Conservation (phyloP, 306 rosid species). For the Dalbergia cultrata region DNA sequence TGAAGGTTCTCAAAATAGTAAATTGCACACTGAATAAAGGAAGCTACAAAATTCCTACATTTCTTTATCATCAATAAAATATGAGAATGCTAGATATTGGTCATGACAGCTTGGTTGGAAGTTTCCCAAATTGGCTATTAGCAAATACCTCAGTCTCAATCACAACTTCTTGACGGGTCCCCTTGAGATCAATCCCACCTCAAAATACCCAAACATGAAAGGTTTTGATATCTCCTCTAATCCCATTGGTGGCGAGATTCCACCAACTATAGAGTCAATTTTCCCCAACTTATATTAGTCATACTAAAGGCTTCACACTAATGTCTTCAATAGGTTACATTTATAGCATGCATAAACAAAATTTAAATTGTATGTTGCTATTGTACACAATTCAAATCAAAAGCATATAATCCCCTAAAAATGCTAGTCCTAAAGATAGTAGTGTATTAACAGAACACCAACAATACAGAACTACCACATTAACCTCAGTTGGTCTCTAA, state of each 20-base stretch:
- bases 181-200: conserved; percentile 4
- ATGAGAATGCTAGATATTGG: not conserved
- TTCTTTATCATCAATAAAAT: conserved; percentile 36
- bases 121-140: conserved; percentile 40
- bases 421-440: no score
- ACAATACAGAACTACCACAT: no score
- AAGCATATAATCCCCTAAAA: no score
- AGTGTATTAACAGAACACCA: no score
- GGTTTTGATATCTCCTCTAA: conserved; percentile 21
- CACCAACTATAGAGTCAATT: not conserved
- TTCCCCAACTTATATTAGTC: conserved; percentile 22
- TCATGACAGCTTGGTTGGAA: not conserved
- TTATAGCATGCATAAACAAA: no score
- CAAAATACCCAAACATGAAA: not conserved
- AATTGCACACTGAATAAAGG: conserved; percentile 22
- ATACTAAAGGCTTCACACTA: no score
- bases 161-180: conserved; percentile 27
- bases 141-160: not conserved
- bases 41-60: not conserved
- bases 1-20: not conserved
- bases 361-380: no score
- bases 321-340: no score
- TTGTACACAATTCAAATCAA: no score
- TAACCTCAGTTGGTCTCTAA: no score
- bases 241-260: conserved; percentile 6